These are phyloP conservation scores for Tetrapisispora fleetii DNA, from an alignment of 805 yeast genomes.

Conservation along the genomic window DNA sequence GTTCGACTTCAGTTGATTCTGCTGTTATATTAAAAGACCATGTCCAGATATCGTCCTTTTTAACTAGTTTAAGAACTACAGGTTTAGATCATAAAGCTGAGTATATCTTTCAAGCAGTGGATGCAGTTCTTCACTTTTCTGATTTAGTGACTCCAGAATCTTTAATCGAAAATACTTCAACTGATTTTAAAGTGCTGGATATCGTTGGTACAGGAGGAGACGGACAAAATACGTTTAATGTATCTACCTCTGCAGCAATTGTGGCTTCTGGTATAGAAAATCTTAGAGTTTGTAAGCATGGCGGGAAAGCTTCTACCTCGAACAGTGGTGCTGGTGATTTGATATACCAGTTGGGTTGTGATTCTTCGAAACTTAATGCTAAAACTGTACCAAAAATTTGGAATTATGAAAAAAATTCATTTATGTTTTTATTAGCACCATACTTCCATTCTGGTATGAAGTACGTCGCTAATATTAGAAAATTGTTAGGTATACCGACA, in stretches of 20 bases:
- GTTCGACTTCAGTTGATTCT: neutral
- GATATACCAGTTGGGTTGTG: constrained; percentile 72
- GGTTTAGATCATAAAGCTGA: constrained; percentile 76
- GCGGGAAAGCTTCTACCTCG: constrained; percentile 94
- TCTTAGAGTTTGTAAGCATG: constrained; percentile 80
- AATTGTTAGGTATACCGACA: constrained; percentile 77
- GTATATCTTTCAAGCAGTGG: constrained; percentile 78
- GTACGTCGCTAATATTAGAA: constrained; percentile 67
- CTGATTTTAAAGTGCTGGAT: constrained; percentile 35
- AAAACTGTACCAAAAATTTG: constrained; percentile 47
- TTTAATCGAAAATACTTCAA: constrained; percentile 39
- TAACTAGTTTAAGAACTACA: constrained; percentile 63
- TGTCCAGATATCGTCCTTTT: constrained; percentile 66
- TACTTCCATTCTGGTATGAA: constrained; percentile 91
- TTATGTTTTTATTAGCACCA: constrained; percentile 84
- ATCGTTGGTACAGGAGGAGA: constrained; percentile 99
- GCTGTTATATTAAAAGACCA: constrained; percentile 17
- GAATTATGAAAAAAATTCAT: constrained; percentile 28
- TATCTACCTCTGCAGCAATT: constrained; percentile 88
- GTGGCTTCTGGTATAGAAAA: constrained; percentile 80
- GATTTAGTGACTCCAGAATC: constrained; percentile 37
- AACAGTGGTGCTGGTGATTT: constrained; percentile 91
- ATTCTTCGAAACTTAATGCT: constrained; percentile 57
- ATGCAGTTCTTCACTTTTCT: constrained; percentile 58
- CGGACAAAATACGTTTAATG: constrained; percentile 94